Base-by-base conservation (phyloP, 495 filamentous ascomycete species). In the Venustampulla echinocandica region DNA sequence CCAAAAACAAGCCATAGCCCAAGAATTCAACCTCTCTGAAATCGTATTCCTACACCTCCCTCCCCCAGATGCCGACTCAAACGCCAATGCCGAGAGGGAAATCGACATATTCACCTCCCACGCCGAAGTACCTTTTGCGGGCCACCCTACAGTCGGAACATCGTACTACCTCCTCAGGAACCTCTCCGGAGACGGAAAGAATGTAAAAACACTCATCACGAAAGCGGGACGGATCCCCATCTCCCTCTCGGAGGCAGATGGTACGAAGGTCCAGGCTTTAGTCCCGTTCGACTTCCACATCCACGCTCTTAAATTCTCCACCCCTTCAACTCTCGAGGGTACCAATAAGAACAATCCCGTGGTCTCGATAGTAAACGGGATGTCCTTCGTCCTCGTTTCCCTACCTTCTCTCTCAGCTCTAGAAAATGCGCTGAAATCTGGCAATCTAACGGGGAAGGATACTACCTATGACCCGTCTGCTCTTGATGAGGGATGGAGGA, bases 1-100 rank as follows among this genome's bases (percentile, higher is more conserved):
- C 0, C 64, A 70, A 47, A 85, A 84, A 54, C 82, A 81, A 62
- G 61, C 54, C 34, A 81, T 93, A 27, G 77, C 85, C 2, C 55
- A 61, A 23, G 87, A 94, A 64, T 92, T 92, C 80, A 90, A 90
- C 52, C 71, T 87, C 53, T 87, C 84, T 3, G 87, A 92, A 57
- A 90, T 80, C 1, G 82, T 89, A 42, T 94, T 90, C 64, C 64
- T 92, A 11, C 76, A 87, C 59, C 44, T 47, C 67, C 71, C 11
- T 44, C 51, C n/a, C 25, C n/a, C n/a, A n/a, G n/a, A n/a, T n/a
- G 47, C 18, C 50, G 58, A 24, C 18, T 35, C 27, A 0, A 3
- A 28, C n/a, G 17, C 15, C 24, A 35, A 47, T 21, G 40, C 55
- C 0, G 46, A 57, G 25, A 64, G 69, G 34, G 50, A 67, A 2